These are phyloP conservation scores for Penstemon newberryi DNA, from an alignment of 257 asterid genomes.

Conservation along the genomic window DNA sequence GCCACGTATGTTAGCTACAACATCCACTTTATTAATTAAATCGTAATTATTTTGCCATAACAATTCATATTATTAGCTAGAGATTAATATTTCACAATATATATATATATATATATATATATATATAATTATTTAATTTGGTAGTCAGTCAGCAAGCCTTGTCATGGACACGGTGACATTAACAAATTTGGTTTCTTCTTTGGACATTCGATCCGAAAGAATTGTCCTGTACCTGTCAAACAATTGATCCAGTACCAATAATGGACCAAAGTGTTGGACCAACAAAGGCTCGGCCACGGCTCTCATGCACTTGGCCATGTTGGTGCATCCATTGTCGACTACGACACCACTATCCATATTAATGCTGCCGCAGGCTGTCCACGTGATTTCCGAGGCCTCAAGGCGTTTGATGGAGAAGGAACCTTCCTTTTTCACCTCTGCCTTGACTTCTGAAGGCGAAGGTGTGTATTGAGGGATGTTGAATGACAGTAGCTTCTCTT, in stretches of 20 bases:
- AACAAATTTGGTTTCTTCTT: constrained; percentile 37
- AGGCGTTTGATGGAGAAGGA: constrained; percentile 47
- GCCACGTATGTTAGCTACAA: too few species aligned
- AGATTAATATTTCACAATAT: too few species aligned
- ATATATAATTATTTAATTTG: not conserved
- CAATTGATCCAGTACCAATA: constrained; percentile 37
- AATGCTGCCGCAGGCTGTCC: constrained; percentile 41
- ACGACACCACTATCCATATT: not conserved
- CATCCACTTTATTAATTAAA: too few species aligned
- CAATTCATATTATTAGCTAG: too few species aligned
- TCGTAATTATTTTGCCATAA: too few species aligned
- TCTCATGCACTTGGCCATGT: constrained; percentile 57
- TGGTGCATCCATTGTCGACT: constrained; percentile 36
- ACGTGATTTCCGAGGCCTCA: constrained; percentile 41
- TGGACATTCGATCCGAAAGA: constrained; percentile 31
- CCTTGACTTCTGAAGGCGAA: constrained; percentile 45
- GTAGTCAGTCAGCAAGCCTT: constrained; percentile 18
- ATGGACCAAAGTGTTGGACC: constrained; percentile 51
- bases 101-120: too few species aligned
- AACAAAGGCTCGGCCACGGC: constrained; percentile 67
- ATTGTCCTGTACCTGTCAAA: constrained; percentile 39
- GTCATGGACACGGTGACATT: constrained; percentile 48
- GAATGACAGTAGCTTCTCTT: constrained; percentile 52
- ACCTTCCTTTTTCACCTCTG: constrained; percentile 48
- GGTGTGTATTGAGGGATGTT: constrained; percentile 66